A percentile compares a stretch with the other conserved stretches of the same genome.
Evolutionary conservation across 139 green algal genomes (phyloP).

Genomic region (Tetradesmus obliquus): DNA sequence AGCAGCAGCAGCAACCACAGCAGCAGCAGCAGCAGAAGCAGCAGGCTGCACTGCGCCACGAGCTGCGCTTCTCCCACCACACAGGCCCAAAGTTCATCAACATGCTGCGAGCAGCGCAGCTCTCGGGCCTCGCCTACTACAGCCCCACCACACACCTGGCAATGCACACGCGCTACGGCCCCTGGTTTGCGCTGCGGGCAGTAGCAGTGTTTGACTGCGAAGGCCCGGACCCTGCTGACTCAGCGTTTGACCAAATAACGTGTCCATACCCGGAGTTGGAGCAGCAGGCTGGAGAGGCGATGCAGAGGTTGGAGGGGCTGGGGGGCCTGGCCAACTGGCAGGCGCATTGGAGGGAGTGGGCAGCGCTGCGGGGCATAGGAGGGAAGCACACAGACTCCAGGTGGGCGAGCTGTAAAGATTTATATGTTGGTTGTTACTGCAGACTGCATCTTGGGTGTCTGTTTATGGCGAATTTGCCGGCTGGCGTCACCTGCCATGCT

Average conservation of each 20-base stretch:
- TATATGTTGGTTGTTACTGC: not conserved
- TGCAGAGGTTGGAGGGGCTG: not conserved
- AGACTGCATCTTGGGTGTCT: not conserved
- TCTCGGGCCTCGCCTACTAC: constrained; percentile 40
- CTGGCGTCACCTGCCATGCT: no score
- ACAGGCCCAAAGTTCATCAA: constrained; percentile 27
- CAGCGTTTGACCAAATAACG: not conserved
- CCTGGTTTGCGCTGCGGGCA: constrained; percentile 42
- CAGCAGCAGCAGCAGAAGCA: not conserved
- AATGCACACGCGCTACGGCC: constrained; percentile 32
- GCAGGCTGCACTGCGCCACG: not conserved
- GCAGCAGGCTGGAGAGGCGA: not conserved
- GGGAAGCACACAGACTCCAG: constrained; percentile 28
- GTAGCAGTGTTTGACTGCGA: constrained; percentile 37
- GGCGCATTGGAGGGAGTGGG: constrained; percentile 36
- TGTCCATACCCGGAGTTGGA: constrained; percentile 19
- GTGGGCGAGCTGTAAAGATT: not conserved
- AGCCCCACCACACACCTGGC: constrained; percentile 19
- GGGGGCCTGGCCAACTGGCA: constrained; percentile 30
- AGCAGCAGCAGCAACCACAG: not conserved
- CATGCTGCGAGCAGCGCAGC: constrained; percentile 36
- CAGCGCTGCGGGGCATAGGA: constrained; percentile 4
- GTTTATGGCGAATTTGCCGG: no score
- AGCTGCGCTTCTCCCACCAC: constrained; percentile 31
- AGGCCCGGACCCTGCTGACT: not conserved